Base-by-base conservation (phyloP, 371 early-diverging fungal genomes). In the Actinomortierella ambigua region DNA sequence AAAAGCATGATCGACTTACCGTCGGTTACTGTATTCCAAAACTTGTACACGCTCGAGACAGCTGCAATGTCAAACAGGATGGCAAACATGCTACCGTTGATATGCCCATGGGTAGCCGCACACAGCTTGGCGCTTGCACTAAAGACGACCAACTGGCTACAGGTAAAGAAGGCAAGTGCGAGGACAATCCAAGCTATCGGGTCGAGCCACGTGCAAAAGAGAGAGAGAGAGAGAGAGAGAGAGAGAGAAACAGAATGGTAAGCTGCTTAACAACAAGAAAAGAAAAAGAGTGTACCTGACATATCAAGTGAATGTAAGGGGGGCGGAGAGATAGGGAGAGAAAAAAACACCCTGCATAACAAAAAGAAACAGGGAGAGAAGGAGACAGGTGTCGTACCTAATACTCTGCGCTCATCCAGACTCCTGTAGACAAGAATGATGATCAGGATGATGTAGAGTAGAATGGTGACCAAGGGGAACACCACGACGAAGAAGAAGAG, bases 21-120 rank as follows among this genome's bases (percentile, higher is more conserved):
- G 7, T 68, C 69, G 9, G 49, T 63, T 20, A 68, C 55, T 1
- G 47, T 40, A 26, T 34, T 50, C 69, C 69, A 68, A 52, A 68
- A 68, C 42, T 48, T 61, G 60, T 63, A 63, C 39, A 63, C n/a
- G 13, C 53, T n/a, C 0, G 29, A 39, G 1, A 58, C 53, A n/a
- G 63, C 43, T 2, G 55, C 4, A 1, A 68, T 47, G 15, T 68
- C 63, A 5, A 68, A 18, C 8, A 68, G 0, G 8, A 44, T 41
- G 8, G 59, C 47, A 34, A 68, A 63, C 56, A 63, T 44, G 42
- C 59, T 58, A 20, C 59, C 69, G 34, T 59, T 53, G 29, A 68
- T 29, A 0, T 11, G 63, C 23, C 48, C 56, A 3, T 51, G 26
- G 6, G 63, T 56, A 9, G 48, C 23, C 2, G 13, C 43, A 9